phyloP scores from a whole-genome alignment of 805 yeast genomes.

The Myxozyma geophila region DNA sequence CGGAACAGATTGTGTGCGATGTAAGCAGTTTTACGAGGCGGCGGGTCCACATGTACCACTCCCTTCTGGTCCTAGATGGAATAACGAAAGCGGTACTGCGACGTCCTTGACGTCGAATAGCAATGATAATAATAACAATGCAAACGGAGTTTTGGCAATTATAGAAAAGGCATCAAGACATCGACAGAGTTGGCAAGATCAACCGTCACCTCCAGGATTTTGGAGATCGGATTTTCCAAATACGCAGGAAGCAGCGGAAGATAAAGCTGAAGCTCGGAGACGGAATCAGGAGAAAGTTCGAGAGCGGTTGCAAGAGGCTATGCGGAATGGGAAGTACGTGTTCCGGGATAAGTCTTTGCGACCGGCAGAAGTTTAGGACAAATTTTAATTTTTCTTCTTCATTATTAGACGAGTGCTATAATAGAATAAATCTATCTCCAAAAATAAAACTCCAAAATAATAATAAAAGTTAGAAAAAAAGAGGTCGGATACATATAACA shows the following conservation, averaged over 20 bases:
- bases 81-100: conserved; percentile 21
- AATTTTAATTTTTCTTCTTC: not conserved
- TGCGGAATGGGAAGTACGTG: conserved; percentile 50
- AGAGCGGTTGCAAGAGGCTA: conserved; percentile 53
- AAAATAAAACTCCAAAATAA: not conserved
- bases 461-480: not conserved
- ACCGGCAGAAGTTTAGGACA: conserved; percentile 5
- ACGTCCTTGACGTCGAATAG: not conserved
- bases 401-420: not conserved
- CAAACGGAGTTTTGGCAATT: conserved; percentile 3
- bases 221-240: conserved; percentile 63
- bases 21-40: conserved; percentile 44
- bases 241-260: conserved; percentile 55
- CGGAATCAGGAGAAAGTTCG: conserved; percentile 50
- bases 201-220: conserved; percentile 62
- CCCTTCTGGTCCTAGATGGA: conserved; percentile 44
- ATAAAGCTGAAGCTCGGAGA: conserved; percentile 46
- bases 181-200: conserved; percentile 45
- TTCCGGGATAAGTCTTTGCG: conserved; percentile 47
- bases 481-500: not conserved
- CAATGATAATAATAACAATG: no score
- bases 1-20: conserved; percentile 46
- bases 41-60: conserved; percentile 41
- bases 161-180: conserved; percentile 38
- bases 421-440: not conserved